These are phyloP conservation scores for Fusarium anguioides DNA, from an alignment of 2,329 filamentous ascomycete genomes.

Conservation along the genomic window DNA sequence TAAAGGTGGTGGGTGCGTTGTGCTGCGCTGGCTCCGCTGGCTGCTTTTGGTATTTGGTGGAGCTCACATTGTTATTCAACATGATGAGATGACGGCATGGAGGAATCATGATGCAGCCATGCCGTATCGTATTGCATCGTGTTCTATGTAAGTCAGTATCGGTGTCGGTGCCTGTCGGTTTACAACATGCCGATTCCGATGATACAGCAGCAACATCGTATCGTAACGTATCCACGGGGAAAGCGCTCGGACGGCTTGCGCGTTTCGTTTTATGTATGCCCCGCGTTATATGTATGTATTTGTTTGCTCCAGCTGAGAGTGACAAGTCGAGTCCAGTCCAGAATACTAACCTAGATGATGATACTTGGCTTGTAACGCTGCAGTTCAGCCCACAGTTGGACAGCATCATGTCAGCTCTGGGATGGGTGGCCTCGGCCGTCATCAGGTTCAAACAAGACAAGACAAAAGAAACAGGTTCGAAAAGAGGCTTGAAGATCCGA, in stretches of 20 bases:
- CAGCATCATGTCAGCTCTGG: conserved; percentile 31
- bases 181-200: conserved; percentile 30
- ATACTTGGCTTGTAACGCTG: conserved; percentile 23
- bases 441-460: conserved; percentile 17
- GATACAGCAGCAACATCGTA: conserved; percentile 31
- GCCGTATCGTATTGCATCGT: conserved; percentile 23
- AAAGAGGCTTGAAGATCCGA: conserved; percentile 18
- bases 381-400: conserved; percentile 30
- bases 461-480: background rate
- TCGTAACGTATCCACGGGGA: conserved; percentile 32
- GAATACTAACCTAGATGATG: no score
- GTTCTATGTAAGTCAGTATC: background rate
- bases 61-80: conserved; percentile 18
- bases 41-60: conserved; percentile 15
- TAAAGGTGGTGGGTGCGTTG: conserved; percentile 21
- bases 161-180: background rate
- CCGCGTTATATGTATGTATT: background rate
- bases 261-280: conserved; percentile 12
- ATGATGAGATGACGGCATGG: conserved; percentile 34
- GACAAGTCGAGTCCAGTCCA: conserved; percentile 2
- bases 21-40: conserved; percentile 3
- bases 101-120: conserved; percentile 37
- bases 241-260: conserved; percentile 37
- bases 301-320: conserved; percentile 5
- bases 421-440: conserved; percentile 20